Base-by-base conservation (phyloP, 345 rosid species). In the Salix udensis region DNA sequence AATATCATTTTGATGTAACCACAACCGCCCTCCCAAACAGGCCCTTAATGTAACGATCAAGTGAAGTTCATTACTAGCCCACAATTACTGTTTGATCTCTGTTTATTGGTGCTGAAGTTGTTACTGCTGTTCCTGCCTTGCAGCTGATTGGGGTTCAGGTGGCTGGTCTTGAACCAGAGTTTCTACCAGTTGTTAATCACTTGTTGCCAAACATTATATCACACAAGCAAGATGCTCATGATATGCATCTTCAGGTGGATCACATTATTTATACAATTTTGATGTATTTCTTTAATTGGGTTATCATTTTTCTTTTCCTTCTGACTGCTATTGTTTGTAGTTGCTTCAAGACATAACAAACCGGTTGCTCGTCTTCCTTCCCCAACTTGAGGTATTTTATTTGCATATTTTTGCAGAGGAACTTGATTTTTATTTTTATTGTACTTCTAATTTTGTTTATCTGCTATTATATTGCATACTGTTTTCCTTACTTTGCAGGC, bases 331-430 rank as follows among this genome's bases (percentile, higher is more conserved):
- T 84, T 78, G 67, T 85, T 79, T 87, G 79, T 83, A 90, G 97
- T 87, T 92, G 82, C 92, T 92, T 83, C 91, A 90, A 92, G 93
- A 90, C 85, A 86, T 92, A 87, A 84, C 93, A 71, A 82, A 83
- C 72, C 87, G 90, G 61, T 82, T 92, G 87, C 85, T 70, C 78
- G 79, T 82, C 55, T 92, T 92, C 86, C 90, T 92, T 85, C 95
- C 97, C 74, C 95, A 90, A 82, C 90, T 92, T 73, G 97, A 92
- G 95, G 97, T 92, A 87, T 74, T 68, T 68, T 70, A 67, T 21
- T 78, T 67, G 23, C 48, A 37, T 30, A 46, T 69, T 67, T 74
- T 67, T 61, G n/a, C 24, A 40, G 14, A 67, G 55, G 67, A 30
- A 18, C 60, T 70, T 75, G 52, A 50, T 61, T 39, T 72, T 71